Percentiles rank a stretch among this genome's conserved stretches.
phyloP scores from a whole-genome alignment of 306 rosid genomes.

The Boehmeria nivea region DNA sequence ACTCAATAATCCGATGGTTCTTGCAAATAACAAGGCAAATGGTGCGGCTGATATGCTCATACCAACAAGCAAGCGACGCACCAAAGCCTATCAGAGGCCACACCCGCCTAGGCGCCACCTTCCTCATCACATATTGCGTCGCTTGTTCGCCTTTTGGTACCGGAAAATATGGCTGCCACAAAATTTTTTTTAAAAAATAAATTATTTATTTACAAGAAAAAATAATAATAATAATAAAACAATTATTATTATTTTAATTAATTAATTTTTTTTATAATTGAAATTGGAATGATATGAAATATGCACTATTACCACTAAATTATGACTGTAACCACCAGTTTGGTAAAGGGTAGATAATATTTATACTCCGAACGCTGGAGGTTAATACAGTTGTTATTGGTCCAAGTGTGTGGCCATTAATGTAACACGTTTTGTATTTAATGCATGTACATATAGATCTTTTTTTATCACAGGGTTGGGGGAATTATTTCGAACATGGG shows the following conservation, averaged over 20 bases:
- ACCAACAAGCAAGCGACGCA: constrained; percentile 84
- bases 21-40: constrained; percentile 80
- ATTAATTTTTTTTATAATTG: background rate
- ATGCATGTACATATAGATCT: background rate
- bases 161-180: constrained; percentile 56
- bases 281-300: background rate
- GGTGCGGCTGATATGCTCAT: constrained; percentile 79
- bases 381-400: no score
- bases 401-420: background rate
- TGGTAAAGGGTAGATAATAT: background rate
- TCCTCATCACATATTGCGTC: constrained; percentile 75
- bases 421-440: background rate
- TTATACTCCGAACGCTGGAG: background rate
- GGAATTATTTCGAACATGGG: no score
- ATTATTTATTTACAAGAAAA: background rate
- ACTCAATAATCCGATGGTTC: constrained; percentile 82
- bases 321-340: no score
- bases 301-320: no score
- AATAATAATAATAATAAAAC: no score
- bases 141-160: constrained; percentile 66
- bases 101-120: constrained; percentile 80
- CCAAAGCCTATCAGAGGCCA: constrained; percentile 81
- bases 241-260: background rate
- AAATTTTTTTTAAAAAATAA: background rate
- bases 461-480: no score